phyloP scores from a whole-genome alignment of 768 basidiomycete species.

The Trametes coccinea region DNA sequence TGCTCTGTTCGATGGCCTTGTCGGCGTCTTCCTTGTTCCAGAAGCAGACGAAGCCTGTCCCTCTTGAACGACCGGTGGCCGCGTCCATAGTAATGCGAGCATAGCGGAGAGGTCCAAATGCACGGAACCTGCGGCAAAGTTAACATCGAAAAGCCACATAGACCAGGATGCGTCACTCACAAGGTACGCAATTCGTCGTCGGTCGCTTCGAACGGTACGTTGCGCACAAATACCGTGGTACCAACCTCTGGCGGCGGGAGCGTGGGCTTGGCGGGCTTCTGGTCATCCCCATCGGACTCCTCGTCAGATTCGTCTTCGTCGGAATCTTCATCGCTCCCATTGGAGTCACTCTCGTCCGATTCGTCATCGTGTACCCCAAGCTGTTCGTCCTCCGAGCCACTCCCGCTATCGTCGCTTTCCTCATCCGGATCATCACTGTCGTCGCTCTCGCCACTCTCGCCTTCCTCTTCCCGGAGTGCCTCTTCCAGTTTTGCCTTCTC shows the following conservation, averaged over 20 bases:
- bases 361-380: conserved; percentile 23
- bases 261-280: conserved; percentile 58
- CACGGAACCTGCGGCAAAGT: conserved; percentile 67
- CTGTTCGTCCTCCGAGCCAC: conserved; percentile 38
- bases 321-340: conserved; percentile 41
- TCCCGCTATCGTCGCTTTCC: conserved; percentile 31
- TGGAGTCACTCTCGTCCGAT: conserved; percentile 15
- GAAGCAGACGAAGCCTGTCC: conserved; percentile 96
- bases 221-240: conserved; percentile 91
- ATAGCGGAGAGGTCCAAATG: conserved; percentile 91
- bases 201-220: conserved; percentile 88
- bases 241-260: conserved; percentile 85
- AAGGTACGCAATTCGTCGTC: conserved; percentile 88
- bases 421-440: conserved; percentile 31
- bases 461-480: conserved; percentile 33
- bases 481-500: conserved; percentile 56
- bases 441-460: conserved; percentile 35
- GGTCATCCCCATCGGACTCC: conserved; percentile 32
- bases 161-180: conserved; percentile 46
- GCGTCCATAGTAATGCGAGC: conserved; percentile 87
- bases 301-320: conserved; percentile 31
- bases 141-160: not conserved
- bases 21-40: conserved; percentile 93
- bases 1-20: conserved; percentile 78
- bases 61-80: conserved; percentile 82